These are phyloP conservation scores for Artomyces pyxidatus DNA, from an alignment of 768 basidiomycete genomes.

Conservation along the genomic window DNA sequence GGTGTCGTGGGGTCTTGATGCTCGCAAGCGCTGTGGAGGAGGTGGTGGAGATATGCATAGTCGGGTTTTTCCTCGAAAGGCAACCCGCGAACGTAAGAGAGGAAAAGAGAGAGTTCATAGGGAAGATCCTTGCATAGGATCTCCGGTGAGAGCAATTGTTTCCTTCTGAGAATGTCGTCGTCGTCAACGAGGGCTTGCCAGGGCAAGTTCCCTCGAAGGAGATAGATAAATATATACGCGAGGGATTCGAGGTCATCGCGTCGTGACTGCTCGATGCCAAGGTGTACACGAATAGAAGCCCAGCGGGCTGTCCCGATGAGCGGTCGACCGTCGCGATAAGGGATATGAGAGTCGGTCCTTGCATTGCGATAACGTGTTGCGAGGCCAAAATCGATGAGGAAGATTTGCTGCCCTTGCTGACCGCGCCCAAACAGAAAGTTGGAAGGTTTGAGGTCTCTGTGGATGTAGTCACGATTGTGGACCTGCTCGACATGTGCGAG, in stretches of 20 bases:
- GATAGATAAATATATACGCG: constrained; percentile 15
- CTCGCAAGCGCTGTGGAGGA: not conserved
- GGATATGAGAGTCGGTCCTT: constrained; percentile 14
- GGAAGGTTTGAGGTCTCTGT: constrained; percentile 20
- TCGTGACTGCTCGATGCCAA: constrained; percentile 15
- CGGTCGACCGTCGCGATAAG: constrained; percentile 6
- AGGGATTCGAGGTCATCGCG: constrained; percentile 21
- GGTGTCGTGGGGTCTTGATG: no score
- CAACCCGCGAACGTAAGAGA: constrained; percentile 15
- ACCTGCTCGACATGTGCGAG: constrained; percentile 12
- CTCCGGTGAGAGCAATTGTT: not conserved
- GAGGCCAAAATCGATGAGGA: constrained; percentile 19
- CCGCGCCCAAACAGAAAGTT: constrained; percentile 16
- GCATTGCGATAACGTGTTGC: constrained; percentile 10
- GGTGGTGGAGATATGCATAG: constrained; percentile 4
- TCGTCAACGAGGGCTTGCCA: constrained; percentile 17
- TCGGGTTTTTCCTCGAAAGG: constrained; percentile 18
- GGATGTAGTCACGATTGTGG: constrained; percentile 15
- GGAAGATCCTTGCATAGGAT: constrained; percentile 5
- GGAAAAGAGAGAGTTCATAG: constrained; percentile 10
- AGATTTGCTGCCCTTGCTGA: constrained; percentile 1
- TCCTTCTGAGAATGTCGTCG: constrained; percentile 15
- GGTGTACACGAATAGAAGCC: constrained; percentile 13
- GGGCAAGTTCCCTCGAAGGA: constrained; percentile 18
- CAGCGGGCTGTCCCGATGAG: constrained; percentile 14